Evolutionary conservation across 2,329 filamentous ascomycete species (phyloP), one percentile per base, ranked within the genome.

Genomic region (Penicillium sp.): DNA sequence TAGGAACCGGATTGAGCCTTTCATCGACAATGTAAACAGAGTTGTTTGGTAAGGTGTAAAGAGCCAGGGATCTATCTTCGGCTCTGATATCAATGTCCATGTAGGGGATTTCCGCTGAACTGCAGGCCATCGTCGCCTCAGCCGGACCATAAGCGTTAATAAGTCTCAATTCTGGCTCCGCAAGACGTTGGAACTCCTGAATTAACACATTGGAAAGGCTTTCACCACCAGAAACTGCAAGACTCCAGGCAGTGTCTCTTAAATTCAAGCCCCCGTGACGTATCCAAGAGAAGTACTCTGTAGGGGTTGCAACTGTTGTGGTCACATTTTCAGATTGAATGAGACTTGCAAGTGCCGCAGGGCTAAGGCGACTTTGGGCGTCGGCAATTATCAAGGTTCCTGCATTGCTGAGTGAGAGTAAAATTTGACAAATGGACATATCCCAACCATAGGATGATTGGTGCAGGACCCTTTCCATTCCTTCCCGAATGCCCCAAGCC

Each of bases 11-110:
- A 2, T 73, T 58, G 27, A 73, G 49, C 1, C 72, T 31, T 5
- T 70, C 54, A 54, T 81, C 79, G 0, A 81, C 46, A 45, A 82
- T 70, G 55, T 75, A 78, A 25, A 71, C 49, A 1, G 62, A 62
- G 48, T 73, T 75, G 52, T 78, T 77, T 2, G 73, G 68, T 3
- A 77, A 56, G 2, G 71, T 61, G 14, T 51, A 49, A 6, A 73
- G 68, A 3, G 54, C 42, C 0, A 64, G 45, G 1, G 18, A 2
- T 26, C 1, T 26, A 1, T 12, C 26, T 4, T 8, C 26, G 9
- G 22, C 29, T 5, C 7, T 11, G 2, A 12, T 7, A 11, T 55
- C 43, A 1, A 50, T 25, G 7, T 29, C 14, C 9, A 12, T 46
- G 23, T 60, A 58, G 15, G 76, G 40, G 18, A 68, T 50, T 8